phyloP scores from a whole-genome alignment of 257 asterid species.

The Primulina tabacum region DNA sequence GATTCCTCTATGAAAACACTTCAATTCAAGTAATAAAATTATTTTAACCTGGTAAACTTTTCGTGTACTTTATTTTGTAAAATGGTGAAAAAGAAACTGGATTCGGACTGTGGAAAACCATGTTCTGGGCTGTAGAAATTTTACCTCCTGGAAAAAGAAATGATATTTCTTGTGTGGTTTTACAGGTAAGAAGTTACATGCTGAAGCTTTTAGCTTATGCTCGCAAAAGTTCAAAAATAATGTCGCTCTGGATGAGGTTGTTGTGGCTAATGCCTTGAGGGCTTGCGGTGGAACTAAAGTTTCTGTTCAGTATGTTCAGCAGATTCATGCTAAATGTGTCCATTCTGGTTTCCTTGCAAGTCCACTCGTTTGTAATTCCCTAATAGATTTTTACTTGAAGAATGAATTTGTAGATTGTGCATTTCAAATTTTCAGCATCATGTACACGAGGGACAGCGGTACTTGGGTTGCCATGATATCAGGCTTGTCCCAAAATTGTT shows the following conservation, averaged over 20 bases:
- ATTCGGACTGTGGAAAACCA: background rate
- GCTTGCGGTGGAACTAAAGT: slow-evolving; percentile 40
- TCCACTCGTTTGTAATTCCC: slow-evolving; percentile 51
- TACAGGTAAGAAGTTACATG: slow-evolving; percentile 26
- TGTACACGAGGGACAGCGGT: slow-evolving; percentile 59
- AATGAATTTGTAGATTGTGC: slow-evolving; percentile 57
- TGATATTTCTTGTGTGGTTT: slow-evolving; percentile 23
- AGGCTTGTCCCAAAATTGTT: slow-evolving; percentile 58
- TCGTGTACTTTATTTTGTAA: too few species aligned
- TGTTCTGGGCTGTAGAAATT: slow-evolving; percentile 22
- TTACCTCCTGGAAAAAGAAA: slow-evolving; percentile 31
- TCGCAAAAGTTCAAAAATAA: slow-evolving; percentile 31
- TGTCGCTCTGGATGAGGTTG: slow-evolving; percentile 39
- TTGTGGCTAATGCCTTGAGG: slow-evolving; percentile 45
- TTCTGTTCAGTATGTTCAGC: slow-evolving; percentile 34
- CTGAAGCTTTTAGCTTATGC: slow-evolving; percentile 34
- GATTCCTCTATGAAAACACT: too few species aligned
- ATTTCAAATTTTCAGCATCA: slow-evolving; percentile 41
- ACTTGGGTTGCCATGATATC: slow-evolving; percentile 91
- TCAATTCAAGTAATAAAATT: too few species aligned
- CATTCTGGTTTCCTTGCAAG: slow-evolving; percentile 44
- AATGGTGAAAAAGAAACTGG: too few species aligned
- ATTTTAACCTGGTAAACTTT: too few species aligned
- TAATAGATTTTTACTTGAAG: slow-evolving; percentile 70
- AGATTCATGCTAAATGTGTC: slow-evolving; percentile 65